A percentile compares a stretch with the other conserved stretches of the same genome.
These are phyloP conservation scores for Clarkia xantiana DNA, from an alignment of 345 rosid genomes.

Conservation along the genomic window DNA sequence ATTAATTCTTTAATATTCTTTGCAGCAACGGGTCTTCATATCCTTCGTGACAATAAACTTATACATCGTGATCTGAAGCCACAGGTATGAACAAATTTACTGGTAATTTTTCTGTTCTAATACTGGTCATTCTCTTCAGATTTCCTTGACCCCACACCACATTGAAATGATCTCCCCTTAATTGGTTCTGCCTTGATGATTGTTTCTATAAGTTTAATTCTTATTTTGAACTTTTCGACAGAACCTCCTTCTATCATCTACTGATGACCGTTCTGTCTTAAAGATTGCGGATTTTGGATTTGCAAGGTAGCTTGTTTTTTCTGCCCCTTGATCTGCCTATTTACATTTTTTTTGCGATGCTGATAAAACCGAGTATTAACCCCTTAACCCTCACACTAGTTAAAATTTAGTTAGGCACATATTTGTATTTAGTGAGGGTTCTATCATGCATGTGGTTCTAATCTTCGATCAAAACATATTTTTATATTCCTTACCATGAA, in stretches of 20 bases:
- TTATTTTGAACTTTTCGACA: conserved; percentile 21
- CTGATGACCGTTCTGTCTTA: conserved; percentile 42
- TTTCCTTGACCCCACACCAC: not conserved
- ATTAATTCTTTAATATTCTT: conserved; percentile 8
- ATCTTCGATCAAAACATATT: too few relatives aligned
- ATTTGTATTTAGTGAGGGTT: too few relatives aligned
- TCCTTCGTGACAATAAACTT: conserved; percentile 84
- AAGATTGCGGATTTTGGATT: conserved; percentile 99
- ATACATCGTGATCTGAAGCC: conserved; percentile 96
- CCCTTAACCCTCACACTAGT: not conserved
- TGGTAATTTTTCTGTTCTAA: not conserved
- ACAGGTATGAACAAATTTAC: conserved; percentile 37
- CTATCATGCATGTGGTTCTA: too few relatives aligned
- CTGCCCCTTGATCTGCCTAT: not conserved
- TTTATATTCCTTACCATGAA: too few relatives aligned
- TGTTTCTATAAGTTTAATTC: too few relatives aligned
- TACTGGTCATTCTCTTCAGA: not conserved
- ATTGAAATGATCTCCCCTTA: not conserved
- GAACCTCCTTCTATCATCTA: conserved; percentile 88
- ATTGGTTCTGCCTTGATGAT: not conserved
- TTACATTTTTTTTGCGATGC: not conserved
- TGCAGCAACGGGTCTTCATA: conserved; percentile 70
- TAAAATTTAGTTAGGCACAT: too few relatives aligned
- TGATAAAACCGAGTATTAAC: not conserved
- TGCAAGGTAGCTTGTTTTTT: conserved; percentile 52